These are phyloP conservation scores for Fusarium torreyae DNA, from an alignment of 2,329 filamentous ascomycete species.

Conservation along the genomic window DNA sequence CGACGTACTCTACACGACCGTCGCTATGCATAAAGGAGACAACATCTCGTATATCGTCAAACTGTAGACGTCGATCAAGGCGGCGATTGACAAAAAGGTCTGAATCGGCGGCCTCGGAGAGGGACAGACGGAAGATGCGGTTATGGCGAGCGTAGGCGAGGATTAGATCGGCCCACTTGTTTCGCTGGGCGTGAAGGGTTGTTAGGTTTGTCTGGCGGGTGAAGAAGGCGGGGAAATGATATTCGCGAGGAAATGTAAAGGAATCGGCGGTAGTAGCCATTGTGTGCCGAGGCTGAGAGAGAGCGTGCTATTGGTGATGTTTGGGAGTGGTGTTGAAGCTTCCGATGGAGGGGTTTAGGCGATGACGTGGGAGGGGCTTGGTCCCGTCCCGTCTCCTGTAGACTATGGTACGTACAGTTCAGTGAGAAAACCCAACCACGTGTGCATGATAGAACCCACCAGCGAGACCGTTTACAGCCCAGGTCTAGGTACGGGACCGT, in stretches of 20 bases:
- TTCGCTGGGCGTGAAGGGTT: constrained; percentile 81
- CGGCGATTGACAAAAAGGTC: constrained; percentile 71
- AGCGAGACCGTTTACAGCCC: not conserved
- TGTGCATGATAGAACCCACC: constrained; percentile 23
- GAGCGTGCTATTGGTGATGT: constrained; percentile 21
- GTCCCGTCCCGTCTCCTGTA: not conserved
- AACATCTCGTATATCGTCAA: constrained; percentile 70
- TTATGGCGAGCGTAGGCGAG: constrained; percentile 86
- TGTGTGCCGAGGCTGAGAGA: constrained; percentile 5
- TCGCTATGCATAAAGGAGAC: constrained; percentile 72
- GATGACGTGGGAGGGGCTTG: constrained; percentile 41
- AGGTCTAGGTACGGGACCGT: not conserved
- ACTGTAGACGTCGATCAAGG: constrained; percentile 66
- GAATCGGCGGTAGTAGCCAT: constrained; percentile 39
- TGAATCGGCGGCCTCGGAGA: constrained; percentile 69
- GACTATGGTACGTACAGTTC: constrained; percentile 6
- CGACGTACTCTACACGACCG: constrained; percentile 77
- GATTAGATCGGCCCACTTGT: constrained; percentile 89
- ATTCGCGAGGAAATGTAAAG: constrained; percentile 74
- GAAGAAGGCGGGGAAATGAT: constrained; percentile 89
- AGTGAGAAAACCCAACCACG: constrained; percentile 12
- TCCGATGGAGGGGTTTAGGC: constrained; percentile 17
- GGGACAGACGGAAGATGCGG: constrained; percentile 80
- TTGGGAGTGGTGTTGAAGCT: constrained; percentile 24
- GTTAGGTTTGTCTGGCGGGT: constrained; percentile 82